Evolutionary conservation across 345 rosid genomes (phyloP), one percentile per base, ranked within the genome.

Genomic region (Aquilaria sinensis): DNA sequence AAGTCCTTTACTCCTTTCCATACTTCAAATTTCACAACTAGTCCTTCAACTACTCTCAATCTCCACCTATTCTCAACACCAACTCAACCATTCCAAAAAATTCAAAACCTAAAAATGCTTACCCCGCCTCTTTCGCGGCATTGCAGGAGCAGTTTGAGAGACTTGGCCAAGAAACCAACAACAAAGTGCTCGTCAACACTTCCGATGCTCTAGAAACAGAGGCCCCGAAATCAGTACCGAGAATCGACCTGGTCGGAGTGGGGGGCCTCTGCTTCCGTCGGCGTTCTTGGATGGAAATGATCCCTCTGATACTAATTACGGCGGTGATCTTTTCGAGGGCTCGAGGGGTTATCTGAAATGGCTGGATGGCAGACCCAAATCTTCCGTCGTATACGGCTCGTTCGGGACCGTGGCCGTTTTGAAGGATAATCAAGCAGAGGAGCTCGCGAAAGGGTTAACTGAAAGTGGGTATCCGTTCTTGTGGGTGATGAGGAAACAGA

Each of bases 381-480:
- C 75, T 1, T 86, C 90, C 0, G 85, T 84, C 31, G 50, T 86
- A 30, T 89, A 86, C 69, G 63, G 86, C 3, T 81, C 90, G 0
- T 81, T 84, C 30, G 96, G 96, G 29, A 82, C 78, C 61, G 33
- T 77, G 4, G 60, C 65, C 3, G 66, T 33, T 54, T 6, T 85
- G 41, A 65, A 77, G 9, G 75, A 75, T 45, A 54, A 53, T 13
- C 89, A 85, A 53, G 58, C 71, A 64, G 83, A 78, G 32, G 84
- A 82, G 64, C 68, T 85, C 0, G 81, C 72, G 0, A 10, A 53
- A 0, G 87, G 77, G 15, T 61, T 83, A 15, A 16, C 81, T 0
- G 72, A 43, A 0, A 68, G 65, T 6, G 62, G 51, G 0, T 54
- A 69, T 13, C 75, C 86, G 41, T 88, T 82, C 67, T 29, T 85